Base-by-base conservation (phyloP, 331 rosid species). In the Erythrophleum ivorense region DNA sequence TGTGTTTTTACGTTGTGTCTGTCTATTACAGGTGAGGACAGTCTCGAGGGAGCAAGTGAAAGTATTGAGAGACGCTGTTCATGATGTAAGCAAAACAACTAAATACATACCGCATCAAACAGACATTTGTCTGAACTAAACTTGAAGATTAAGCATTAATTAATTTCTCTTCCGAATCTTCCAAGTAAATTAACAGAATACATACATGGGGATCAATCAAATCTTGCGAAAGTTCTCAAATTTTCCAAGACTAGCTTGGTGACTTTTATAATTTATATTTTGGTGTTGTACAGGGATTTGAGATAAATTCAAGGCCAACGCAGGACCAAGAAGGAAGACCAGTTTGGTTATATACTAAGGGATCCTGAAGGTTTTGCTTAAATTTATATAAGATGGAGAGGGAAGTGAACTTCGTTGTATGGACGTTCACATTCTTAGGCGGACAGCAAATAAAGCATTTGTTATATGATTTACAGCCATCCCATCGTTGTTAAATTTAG, bases 261-360 rank as follows among this genome's bases (percentile, higher is more conserved):
- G 18, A 34, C n/a, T 55, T 29, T 33, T 52, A 3, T 40, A 3
- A 6, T 13, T 50, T 66, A 41, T 67, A 64, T n/a, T 66, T 33
- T 12, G 24, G 4, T 46, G 15, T 63, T 45, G 3, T 19, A 52
- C 78, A 92, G 97, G 93, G 87, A 59, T 92, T 33, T 50, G 85
- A 86, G 84, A 59, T 13, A 64, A 94, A 94, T 86, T 88, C 97
- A 81, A 88, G 98, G 80, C 97, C 97, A 66, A 86, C 69, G 2
- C 98, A 91, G 16, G 18, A 73, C n/a, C 36, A 33, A 64, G 68
- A 67, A 46, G 92, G 85, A 85, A 92, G 92, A 84, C 16, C 76
- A 67, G 84, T 92, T 82, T 64, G 68, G 83, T 78, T 87, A 5
- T 91, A 86, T 80, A 65, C 77, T 55, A 50, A 45, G 70, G 41